Conservation (phyloP, 1,284 basidiomycete species). For the Ustilago curta region DNA sequence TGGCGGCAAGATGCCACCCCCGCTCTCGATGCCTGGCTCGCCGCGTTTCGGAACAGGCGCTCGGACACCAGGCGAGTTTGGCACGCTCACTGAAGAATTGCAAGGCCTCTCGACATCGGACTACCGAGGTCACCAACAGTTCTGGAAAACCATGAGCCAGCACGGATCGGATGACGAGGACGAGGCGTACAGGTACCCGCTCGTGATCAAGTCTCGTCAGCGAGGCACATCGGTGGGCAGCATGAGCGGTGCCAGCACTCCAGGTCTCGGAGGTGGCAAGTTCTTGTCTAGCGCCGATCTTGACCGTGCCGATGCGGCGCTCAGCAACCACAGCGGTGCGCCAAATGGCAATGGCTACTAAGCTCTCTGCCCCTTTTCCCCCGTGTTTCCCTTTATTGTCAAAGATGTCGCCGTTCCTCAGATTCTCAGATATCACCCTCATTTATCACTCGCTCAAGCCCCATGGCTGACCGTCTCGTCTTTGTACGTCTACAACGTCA, state of each 20-base stretch:
- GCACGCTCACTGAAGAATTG: constrained; percentile 63
- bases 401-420: not conserved
- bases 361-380: not conserved
- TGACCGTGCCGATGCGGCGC: constrained; percentile 59
- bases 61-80: constrained; percentile 63
- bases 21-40: constrained; percentile 85
- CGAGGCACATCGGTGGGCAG: constrained; percentile 62
- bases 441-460: not conserved
- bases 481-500: constrained; percentile 4
- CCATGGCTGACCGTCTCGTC: not conserved
- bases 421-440: not conserved
- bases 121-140: constrained; percentile 58
- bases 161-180: constrained; percentile 64
- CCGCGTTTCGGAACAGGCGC: constrained; percentile 73
- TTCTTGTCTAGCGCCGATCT: constrained; percentile 58
- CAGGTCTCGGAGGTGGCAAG: constrained; percentile 60
- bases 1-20: constrained; percentile 74
- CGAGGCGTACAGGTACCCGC: constrained; percentile 56
- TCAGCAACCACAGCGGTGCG: constrained; percentile 52
- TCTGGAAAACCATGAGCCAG: constrained; percentile 64
- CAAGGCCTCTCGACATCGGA: constrained; percentile 63
- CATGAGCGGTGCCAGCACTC: constrained; percentile 61
- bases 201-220: constrained; percentile 57
- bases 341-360: constrained; percentile 31
- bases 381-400: not conserved